phyloP scores from a whole-genome alignment of 257 asterid genomes.

The Plectranthus barbatus region DNA sequence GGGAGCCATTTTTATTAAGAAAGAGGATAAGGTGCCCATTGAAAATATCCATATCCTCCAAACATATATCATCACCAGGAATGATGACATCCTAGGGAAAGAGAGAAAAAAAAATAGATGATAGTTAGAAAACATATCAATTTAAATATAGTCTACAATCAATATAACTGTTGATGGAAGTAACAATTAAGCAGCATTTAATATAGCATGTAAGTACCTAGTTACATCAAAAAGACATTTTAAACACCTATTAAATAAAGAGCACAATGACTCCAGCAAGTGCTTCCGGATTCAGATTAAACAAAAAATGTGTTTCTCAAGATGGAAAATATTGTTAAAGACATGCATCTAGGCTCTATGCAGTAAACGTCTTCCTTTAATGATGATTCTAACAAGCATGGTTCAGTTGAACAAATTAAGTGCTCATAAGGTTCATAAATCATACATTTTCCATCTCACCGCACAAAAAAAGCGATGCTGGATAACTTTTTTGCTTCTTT shows the following conservation, averaged over 20 bases:
- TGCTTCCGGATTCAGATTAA: no score
- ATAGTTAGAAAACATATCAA: neutral
- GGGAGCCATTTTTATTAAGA: slow-evolving; percentile 59
- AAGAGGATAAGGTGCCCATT: slow-evolving; percentile 68
- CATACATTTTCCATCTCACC: neutral
- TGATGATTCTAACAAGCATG: neutral
- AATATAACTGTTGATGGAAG: neutral
- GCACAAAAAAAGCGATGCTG: neutral
- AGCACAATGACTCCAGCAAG: no score
- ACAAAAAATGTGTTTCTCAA: neutral
- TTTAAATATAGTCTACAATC: neutral
- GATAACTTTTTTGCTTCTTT: neutral
- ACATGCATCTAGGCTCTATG: no score
- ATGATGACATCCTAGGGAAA: slow-evolving; percentile 43
- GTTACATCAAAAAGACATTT: neutral
- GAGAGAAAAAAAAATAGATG: neutral
- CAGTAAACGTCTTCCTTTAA: neutral
- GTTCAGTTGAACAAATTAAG: neutral
- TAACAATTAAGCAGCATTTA: neutral
- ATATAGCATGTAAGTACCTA: neutral
- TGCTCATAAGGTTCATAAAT: neutral
- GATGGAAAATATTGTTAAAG: no score
- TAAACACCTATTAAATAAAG: neutral
- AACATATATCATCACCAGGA: slow-evolving; percentile 49
- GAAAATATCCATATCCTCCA: slow-evolving; percentile 89